Base-by-base conservation (phyloP, 2,329 filamentous ascomycete genomes). In the Sarocladium brachiariae region DNA sequence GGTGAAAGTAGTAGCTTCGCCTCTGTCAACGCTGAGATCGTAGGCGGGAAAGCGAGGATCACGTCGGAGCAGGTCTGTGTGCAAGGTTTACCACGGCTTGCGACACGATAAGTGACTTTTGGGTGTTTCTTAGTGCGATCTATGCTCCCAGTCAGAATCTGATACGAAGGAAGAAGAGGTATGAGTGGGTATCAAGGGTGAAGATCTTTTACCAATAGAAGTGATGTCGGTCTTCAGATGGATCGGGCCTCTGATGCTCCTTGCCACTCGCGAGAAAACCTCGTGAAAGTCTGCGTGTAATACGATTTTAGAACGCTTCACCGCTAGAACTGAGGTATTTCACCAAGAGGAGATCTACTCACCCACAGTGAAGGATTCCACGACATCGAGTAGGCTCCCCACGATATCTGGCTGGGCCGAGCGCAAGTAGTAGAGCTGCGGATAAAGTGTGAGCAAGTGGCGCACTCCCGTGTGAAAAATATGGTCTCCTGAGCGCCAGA, bases 11-110 rank as follows among this genome's bases (percentile, higher is more conserved):
- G 14, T 5, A 41, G 21, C 13, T 41, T 41, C 7, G 38, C 38
- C 38, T 41, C 21, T 19, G 14, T 7, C 18, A 41, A 24, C 4
- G 38, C 38, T 19, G 38, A 19, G 13, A 24, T 19, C 9, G 38
- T 41, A n/a, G 38, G 38, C 16, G 38, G 38, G 38, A 41, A 41
- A 19, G 38, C 38, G 21, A 41, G 38, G 38, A 41, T 41, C 38
- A 41, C 38, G n/a, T 41, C 38, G 19, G 38, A 41, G 38, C 38
- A 41, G 21, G 9, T 16, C 24, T 41, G 38, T 41, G 38, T 41
- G 38, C 38, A 19, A 5, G 9, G 18, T 4, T 16, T 24, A 4
- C 38, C 9, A 9, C 16, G 18, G n/a, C 38, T 19, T 16, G 9
- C 16, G 18, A 11, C 9, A 24, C 16, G 13, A n/a, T 41, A 41